Evolutionary conservation across 805 yeast species (phyloP), one percentile per base, ranked within the genome.

Genomic region (Kregervanrija fluxuum): DNA sequence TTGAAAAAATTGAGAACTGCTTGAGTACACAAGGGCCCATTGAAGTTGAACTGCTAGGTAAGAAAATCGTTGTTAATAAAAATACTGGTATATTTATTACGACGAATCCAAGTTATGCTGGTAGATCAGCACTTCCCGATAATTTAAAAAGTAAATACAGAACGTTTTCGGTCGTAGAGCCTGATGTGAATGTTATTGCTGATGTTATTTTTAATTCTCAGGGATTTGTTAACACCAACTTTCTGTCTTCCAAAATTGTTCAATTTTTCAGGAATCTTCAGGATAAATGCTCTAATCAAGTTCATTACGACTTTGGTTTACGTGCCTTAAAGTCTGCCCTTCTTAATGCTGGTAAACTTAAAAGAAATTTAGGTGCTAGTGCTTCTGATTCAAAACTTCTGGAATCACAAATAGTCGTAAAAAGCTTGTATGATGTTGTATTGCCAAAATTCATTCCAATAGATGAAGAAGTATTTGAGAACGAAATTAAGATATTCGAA

Each of bases 241-340:
- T 50, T 0, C 53, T 82, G 4, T 65, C 95, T 0, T 17, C 43
- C 3, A 61, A 59, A 3, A 64, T 85, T 13, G 85, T 83, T 0
- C 69, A 75, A 0, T 69, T 86, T 30, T 82, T 87, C 49, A 48
- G 48, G 1, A 57, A 56, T 1, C 58, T 91, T n/a, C 55, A 60
- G 2, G n/a, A 12, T 0, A 41, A 46, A 0, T 61, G 78, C 11
- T 70, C 85, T 0, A 16, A 48, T 0, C 96, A 87, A 55, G 56
- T 61, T 4, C 97, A 91, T 57, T 91, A 91, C 54, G 97, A 91
- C 55, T 91, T 91, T 72, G 96, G 97, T 0, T 64, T 91, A 37
- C 71, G 98, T 47, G 81, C 95, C 0, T 60, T 91, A 46, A 91
- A 90, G 55, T 71, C 79, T 34, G 76, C 82, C 1, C 60, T 91